A percentile compares a stretch with the other conserved stretches of the same genome.
These are phyloP conservation scores for Aspergillus funiculosus DNA, from an alignment of 495 filamentous ascomycete genomes.

Conservation along the genomic window DNA sequence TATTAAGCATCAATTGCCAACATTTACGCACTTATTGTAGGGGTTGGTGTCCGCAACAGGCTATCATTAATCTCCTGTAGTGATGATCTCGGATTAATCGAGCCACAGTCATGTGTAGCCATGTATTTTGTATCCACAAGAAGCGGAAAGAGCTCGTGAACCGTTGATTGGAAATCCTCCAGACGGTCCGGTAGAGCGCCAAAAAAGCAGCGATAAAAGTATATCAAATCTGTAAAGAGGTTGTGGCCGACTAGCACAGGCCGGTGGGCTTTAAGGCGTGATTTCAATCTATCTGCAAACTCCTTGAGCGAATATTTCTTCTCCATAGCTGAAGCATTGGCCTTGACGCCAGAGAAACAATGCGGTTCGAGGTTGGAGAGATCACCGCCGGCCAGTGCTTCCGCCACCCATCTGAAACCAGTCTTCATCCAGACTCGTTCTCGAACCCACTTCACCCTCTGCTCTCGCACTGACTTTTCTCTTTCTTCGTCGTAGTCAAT, in stretches of 20 bases:
- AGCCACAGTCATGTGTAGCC: conserved; percentile 50
- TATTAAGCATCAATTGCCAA: background rate
- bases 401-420: conserved; percentile 66
- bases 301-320: conserved; percentile 25
- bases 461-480: conserved; percentile 39
- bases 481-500: conserved; percentile 41
- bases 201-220: conserved; percentile 65
- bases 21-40: conserved; percentile 43
- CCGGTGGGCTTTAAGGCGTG: conserved; percentile 38
- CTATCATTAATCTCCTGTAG: conserved; percentile 45
- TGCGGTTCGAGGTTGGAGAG: conserved; percentile 44
- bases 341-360: conserved; percentile 29
- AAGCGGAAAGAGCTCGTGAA: conserved; percentile 57
- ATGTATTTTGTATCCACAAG: conserved; percentile 79
- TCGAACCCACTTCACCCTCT: conserved; percentile 33
- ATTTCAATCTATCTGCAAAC: conserved; percentile 26
- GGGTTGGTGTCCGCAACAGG: conserved; percentile 32
- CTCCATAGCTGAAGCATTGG: conserved; percentile 39
- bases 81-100: conserved; percentile 45
- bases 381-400: conserved; percentile 58
- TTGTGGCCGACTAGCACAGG: conserved; percentile 71
- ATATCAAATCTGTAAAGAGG: conserved; percentile 66
- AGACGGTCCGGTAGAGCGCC: conserved; percentile 57
- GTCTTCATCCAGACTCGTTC: conserved; percentile 42
- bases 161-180: conserved; percentile 50